phyloP scores from a whole-genome alignment of 1,284 basidiomycete species.

The Violaceomyces palustris region DNA sequence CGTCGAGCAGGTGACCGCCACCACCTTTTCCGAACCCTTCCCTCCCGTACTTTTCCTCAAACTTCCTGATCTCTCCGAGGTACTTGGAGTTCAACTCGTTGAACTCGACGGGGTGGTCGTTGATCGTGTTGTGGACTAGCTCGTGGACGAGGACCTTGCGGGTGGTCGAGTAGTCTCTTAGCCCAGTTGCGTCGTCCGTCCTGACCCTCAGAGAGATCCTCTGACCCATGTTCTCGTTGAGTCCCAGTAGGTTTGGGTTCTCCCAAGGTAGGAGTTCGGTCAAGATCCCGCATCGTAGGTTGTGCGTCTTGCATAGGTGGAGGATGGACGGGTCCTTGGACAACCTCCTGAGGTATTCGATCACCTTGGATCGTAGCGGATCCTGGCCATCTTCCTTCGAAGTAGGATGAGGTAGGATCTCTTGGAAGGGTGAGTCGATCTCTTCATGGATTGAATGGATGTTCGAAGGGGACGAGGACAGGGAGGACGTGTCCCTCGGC shows the following conservation, averaged over 20 bases:
- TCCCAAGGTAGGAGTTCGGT: constrained; percentile 47
- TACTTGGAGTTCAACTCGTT: constrained; percentile 46
- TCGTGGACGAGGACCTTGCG: constrained; percentile 45
- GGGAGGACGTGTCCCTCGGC: too few relatives aligned
- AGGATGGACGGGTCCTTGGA: constrained; percentile 36
- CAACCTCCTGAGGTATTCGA: constrained; percentile 26
- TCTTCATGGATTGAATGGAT: too few relatives aligned
- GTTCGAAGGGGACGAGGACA: too few relatives aligned
- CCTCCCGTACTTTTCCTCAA: constrained; percentile 4
- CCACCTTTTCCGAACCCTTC: too few relatives aligned
- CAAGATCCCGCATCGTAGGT: constrained; percentile 30
- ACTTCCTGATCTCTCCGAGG: constrained; percentile 33
- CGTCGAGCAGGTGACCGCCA: constrained; percentile 16
- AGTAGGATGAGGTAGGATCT: too few relatives aligned
- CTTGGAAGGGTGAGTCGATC: too few relatives aligned
- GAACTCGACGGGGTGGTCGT: constrained; percentile 43
- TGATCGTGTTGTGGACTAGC: constrained; percentile 38
- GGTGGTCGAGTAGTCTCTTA: constrained; percentile 44
- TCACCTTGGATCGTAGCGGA: constrained; percentile 16
- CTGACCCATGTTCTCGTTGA: constrained; percentile 46
- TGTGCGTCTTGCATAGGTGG: constrained; percentile 40
- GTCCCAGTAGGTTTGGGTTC: constrained; percentile 36
- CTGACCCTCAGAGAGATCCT: constrained; percentile 39
- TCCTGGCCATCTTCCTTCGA: constrained; percentile 3
- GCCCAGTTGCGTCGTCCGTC: constrained; percentile 40